Conservation (phyloP, 1,284 basidiomycete genomes). For the Cerioporus squamosus region DNA sequence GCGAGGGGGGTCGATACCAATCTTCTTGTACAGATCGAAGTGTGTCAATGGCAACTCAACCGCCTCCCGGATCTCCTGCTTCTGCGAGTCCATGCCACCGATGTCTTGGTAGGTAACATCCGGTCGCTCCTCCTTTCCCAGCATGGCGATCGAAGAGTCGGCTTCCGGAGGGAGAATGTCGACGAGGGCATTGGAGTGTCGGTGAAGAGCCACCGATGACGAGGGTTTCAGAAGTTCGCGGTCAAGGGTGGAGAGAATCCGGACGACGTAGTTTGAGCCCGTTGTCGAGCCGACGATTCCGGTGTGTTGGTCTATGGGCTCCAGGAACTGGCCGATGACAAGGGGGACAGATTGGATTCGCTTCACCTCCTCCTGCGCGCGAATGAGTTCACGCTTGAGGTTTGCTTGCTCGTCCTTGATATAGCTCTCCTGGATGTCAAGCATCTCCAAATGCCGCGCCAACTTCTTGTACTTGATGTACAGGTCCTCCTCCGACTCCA, state of each 20-base stretch:
- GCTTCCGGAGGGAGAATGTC: slow-evolving; percentile 99
- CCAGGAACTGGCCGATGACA: slow-evolving; percentile 99
- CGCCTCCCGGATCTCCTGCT: slow-evolving; percentile 99
- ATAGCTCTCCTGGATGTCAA: slow-evolving; percentile 96
- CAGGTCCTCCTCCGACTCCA: slow-evolving; percentile 86
- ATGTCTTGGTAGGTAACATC: slow-evolving; percentile 91
- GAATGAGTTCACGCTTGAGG: slow-evolving; percentile 95
- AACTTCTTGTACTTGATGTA: slow-evolving; percentile 97
- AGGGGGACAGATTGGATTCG: slow-evolving; percentile 98
- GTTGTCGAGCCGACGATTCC: slow-evolving; percentile 99
- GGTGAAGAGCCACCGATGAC: slow-evolving; percentile 95
- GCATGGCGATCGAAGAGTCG: slow-evolving; percentile 95
- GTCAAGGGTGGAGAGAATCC: slow-evolving; percentile 97
- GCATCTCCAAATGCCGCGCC: slow-evolving; percentile 89
- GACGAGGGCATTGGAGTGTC: slow-evolving; percentile 98
- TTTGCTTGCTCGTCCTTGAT: slow-evolving; percentile 99
- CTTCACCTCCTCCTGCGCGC: slow-evolving; percentile 99
- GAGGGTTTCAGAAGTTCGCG: slow-evolving; percentile 97
- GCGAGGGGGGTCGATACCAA: slow-evolving; percentile 98
- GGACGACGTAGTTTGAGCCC: slow-evolving; percentile 97
- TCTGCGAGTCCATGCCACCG: slow-evolving; percentile 97
- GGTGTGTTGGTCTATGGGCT: slow-evolving; percentile 97
- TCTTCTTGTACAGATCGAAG: slow-evolving; percentile 99
- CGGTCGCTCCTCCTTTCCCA: slow-evolving; percentile 92
- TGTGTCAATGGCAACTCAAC: slow-evolving; percentile 98